A percentile compares a stretch with the other conserved stretches of the same genome.
phyloP scores from a whole-genome alignment of 2,329 filamentous ascomycete species.

The Colletotrichum lini region DNA sequence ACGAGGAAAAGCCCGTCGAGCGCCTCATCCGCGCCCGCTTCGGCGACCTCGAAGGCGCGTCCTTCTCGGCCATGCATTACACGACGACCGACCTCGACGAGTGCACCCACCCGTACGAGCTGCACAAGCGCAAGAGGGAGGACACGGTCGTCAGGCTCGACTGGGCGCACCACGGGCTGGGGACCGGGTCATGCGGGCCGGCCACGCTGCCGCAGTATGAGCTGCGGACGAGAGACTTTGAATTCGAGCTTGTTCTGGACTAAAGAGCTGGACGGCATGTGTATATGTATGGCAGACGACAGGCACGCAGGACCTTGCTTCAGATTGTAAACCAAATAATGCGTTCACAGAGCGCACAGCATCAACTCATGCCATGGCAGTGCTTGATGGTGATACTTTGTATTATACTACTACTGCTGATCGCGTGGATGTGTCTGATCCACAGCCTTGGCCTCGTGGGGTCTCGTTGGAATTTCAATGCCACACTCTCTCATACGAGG shows the following conservation, averaged over 20 bases:
- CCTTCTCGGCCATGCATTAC: constrained; percentile 72
- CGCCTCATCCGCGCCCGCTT: constrained; percentile 61
- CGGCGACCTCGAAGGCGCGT: constrained; percentile 62
- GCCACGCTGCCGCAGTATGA: constrained; percentile 65
- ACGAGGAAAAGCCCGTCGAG: constrained; percentile 4
- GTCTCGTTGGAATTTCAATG: not conserved
- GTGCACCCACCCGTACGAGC: constrained; percentile 72
- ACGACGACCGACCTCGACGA: constrained; percentile 66
- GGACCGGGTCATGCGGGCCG: constrained; percentile 74
- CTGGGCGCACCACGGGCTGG: constrained; percentile 73
- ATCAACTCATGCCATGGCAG: not conserved
- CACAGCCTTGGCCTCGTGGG: fast-evolving
- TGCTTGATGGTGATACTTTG: not conserved
- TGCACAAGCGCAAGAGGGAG: constrained; percentile 62
- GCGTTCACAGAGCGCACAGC: too few relatives aligned
- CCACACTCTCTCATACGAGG: not conserved
- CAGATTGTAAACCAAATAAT: constrained; percentile 8
- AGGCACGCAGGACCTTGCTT: not conserved
- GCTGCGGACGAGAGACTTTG: constrained; percentile 58
- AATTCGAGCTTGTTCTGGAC: constrained; percentile 61
- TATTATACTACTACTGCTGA: not conserved
- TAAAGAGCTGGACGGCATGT: constrained; percentile 43
- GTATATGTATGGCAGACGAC: not conserved
- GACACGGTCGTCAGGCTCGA: constrained; percentile 72
- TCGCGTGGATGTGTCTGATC: too few relatives aligned